Evolutionary conservation across 31 red algal species (phyloP).

Genomic region (Endocladia muricata): DNA sequence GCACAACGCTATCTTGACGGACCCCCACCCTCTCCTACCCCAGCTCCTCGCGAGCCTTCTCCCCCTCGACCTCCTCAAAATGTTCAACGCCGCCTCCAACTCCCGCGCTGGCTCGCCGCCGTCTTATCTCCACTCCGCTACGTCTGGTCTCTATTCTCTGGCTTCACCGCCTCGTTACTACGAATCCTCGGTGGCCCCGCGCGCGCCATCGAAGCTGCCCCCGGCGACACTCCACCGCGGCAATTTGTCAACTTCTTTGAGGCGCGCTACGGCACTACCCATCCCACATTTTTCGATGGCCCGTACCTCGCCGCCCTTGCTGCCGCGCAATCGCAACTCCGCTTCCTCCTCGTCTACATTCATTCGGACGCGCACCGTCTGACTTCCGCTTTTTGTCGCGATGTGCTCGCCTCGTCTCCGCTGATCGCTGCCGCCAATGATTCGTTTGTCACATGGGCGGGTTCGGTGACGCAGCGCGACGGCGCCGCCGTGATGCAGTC

Average conservation of each 20-base stretch:
- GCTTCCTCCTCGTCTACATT: slow-evolving; percentile 86
- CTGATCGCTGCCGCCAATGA: slow-evolving; percentile 48
- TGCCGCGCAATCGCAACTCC: slow-evolving; percentile 43
- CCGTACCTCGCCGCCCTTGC: slow-evolving; percentile 61
- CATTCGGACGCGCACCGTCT: slow-evolving; percentile 77
- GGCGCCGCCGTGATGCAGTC: slow-evolving; percentile 57
- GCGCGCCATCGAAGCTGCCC: slow-evolving; percentile 41
- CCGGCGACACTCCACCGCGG: slow-evolving; percentile 51
- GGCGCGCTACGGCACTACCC: slow-evolving; percentile 49
- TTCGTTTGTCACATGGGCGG: slow-evolving; percentile 74
- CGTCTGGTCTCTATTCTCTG: slow-evolving; percentile 56
- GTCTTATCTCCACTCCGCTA: slow-evolving; percentile 48
- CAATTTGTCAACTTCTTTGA: slow-evolving; percentile 70
- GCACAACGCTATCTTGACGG: slow-evolving; percentile 24
- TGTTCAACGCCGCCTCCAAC: not conserved
- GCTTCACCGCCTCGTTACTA: slow-evolving; percentile 20
- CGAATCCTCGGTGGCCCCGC: slow-evolving; percentile 38
- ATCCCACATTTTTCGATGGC: slow-evolving; percentile 64
- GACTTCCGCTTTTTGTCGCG: slow-evolving; percentile 62
- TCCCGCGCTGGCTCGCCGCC: slow-evolving; percentile 53
- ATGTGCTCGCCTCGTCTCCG: slow-evolving; percentile 39
- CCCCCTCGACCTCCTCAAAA: not conserved
- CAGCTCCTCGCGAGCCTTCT: not conserved
- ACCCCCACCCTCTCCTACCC: not conserved
- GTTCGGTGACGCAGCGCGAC: slow-evolving; percentile 57